Evolutionary conservation across 768 basidiomycete genomes (phyloP).

Genomic region (Hebeloma cylindrosporum): DNA sequence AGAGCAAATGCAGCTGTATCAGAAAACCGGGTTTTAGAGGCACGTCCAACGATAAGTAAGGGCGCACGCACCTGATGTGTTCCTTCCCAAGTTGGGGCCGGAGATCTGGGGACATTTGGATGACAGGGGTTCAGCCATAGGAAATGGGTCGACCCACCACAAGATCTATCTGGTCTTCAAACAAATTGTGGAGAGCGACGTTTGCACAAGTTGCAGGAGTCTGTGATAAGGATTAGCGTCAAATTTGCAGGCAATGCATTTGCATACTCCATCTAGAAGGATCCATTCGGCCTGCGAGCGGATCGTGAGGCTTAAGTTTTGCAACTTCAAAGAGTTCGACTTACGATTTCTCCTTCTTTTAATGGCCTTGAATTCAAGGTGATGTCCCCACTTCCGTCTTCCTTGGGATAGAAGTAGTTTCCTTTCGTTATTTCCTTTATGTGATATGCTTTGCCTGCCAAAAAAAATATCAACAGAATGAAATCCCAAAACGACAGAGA

Average conservation of each 20-base stretch:
- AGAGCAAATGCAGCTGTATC: constrained; percentile 76
- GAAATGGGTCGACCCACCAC: constrained; percentile 49
- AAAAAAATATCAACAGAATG: neutral
- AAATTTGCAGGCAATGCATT: neutral
- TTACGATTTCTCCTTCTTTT: constrained; percentile 68
- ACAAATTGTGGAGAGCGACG: constrained; percentile 87
- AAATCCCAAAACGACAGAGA: constrained; percentile 1
- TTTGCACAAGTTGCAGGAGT: constrained; percentile 93
- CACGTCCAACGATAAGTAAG: neutral
- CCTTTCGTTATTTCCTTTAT: constrained; percentile 73
- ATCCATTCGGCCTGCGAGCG: constrained; percentile 76
- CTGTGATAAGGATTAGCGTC: too few relatives aligned
- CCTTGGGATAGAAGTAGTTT: constrained; percentile 72
- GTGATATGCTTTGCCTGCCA: constrained; percentile 74
- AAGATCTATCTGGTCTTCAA: constrained; percentile 84
- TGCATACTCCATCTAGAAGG: constrained; percentile 74
- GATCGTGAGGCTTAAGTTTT: neutral
- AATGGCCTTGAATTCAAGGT: constrained; percentile 62
- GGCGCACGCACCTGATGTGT: constrained; percentile 57
- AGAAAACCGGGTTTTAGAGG: neutral
- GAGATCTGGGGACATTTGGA: constrained; percentile 53
- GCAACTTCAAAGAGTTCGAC: constrained; percentile 10
- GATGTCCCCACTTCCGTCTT: constrained; percentile 71
- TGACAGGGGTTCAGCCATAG: constrained; percentile 7
- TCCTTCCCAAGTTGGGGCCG: constrained; percentile 84